Evolutionary conservation across 164 flowering plant species (phyloP).

Genomic region (Saururus chinensis): DNA sequence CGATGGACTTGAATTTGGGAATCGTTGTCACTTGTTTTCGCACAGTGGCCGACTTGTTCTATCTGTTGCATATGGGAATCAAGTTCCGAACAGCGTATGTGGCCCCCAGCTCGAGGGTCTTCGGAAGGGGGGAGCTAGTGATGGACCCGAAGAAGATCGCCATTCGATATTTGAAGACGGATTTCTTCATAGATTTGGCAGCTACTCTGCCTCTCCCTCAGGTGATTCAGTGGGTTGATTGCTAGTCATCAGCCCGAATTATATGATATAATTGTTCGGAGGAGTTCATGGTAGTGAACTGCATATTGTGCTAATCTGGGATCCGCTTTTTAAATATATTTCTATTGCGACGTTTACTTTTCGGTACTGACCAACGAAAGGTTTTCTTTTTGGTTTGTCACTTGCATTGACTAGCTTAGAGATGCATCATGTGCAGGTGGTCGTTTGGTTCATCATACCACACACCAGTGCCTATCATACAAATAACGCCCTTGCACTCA

Average conservation of each 20-base stretch:
- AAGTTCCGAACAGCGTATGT: slow-evolving; percentile 77
- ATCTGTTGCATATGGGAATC: slow-evolving; percentile 50
- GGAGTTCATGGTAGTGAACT: neutral
- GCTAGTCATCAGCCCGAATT: neutral
- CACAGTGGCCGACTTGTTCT: slow-evolving; percentile 62
- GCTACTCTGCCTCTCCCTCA: slow-evolving; percentile 86
- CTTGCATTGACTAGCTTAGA: slow-evolving; percentile 2
- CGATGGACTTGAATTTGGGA: slow-evolving; percentile 46
- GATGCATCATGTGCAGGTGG: slow-evolving; percentile 53
- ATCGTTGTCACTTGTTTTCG: slow-evolving; percentile 59
- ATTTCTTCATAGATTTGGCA: slow-evolving; percentile 61
- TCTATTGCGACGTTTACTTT: no score
- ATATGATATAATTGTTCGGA: no score
- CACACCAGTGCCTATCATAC: slow-evolving; percentile 40
- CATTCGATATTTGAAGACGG: slow-evolving; percentile 50
- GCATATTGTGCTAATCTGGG: no score
- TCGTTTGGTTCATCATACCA: slow-evolving; percentile 83
- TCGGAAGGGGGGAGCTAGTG: slow-evolving; percentile 91
- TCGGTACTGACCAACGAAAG: no score
- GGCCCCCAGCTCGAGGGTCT: slow-evolving; percentile 64
- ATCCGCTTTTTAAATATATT: no score
- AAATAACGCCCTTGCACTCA: slow-evolving; percentile 70
- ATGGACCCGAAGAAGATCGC: slow-evolving; percentile 75
- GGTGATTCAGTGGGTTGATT: slow-evolving; percentile 25
- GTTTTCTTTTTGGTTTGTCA: no score